Percentiles rank a stretch among this genome's conserved stretches.
Evolutionary conservation across 768 basidiomycete genomes (phyloP).

Genomic region (Erythrobasidium yunnanense): DNA sequence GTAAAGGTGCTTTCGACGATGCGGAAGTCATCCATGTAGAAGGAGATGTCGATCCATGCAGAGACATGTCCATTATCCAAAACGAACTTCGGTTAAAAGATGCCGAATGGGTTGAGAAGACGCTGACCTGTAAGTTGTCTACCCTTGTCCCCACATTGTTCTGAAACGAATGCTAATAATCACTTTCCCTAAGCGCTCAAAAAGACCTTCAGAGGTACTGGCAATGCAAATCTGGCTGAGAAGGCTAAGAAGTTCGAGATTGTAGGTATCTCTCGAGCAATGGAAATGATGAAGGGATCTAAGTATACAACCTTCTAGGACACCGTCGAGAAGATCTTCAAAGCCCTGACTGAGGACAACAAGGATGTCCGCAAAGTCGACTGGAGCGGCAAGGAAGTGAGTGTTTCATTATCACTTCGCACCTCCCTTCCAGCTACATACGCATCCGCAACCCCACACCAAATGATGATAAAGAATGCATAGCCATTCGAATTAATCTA

Average conservation of each 20-base stretch:
- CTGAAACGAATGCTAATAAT: too few species aligned
- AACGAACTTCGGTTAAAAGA: slow-evolving; percentile 91
- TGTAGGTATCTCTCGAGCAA: slow-evolving; percentile 46
- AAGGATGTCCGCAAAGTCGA: slow-evolving; percentile 87
- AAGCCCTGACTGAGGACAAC: slow-evolving; percentile 62
- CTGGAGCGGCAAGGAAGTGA: slow-evolving; percentile 94
- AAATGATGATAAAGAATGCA: slow-evolving; percentile 66
- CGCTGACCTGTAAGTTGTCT: slow-evolving; percentile 47
- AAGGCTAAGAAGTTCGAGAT: slow-evolving; percentile 95
- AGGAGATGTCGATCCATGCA: slow-evolving; percentile 86
- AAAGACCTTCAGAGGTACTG: slow-evolving; percentile 58
- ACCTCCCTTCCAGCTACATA: not conserved
- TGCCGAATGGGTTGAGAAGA: slow-evolving; percentile 96
- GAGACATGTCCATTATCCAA: slow-evolving; percentile 96
- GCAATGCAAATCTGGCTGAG: slow-evolving; percentile 69
- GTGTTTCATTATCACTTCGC: slow-evolving; percentile 35
- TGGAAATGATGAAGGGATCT: not conserved
- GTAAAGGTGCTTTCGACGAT: slow-evolving; percentile 72
- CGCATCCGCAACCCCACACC: slow-evolving; percentile 24
- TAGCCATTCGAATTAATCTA: slow-evolving; percentile 42
- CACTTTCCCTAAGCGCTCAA: slow-evolving; percentile 43
- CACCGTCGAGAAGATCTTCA: slow-evolving; percentile 71
- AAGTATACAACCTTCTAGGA: slow-evolving; percentile 47
- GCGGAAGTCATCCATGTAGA: slow-evolving; percentile 99
- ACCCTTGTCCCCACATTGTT: slow-evolving; percentile 45